Percentiles rank a stretch among this genome's conserved stretches.
These are phyloP conservation scores for Castanopsis chinensis DNA, from an alignment of 306 rosid species.

Conservation along the genomic window DNA sequence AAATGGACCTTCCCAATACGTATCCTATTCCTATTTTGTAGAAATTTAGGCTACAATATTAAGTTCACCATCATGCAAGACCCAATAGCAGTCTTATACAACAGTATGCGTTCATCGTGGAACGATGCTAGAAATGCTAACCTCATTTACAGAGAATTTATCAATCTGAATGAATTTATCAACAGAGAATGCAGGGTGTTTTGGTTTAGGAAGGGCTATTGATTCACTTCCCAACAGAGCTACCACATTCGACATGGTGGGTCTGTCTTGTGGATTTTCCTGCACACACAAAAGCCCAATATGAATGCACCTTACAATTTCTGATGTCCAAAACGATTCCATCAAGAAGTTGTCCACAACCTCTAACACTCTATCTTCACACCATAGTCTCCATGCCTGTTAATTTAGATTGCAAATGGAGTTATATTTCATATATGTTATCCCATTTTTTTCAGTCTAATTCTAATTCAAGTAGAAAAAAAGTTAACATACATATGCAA, in stretches of 20 bases:
- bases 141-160: conserved; percentile 14
- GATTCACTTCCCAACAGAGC: conserved; percentile 36
- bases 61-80: too few relatives aligned
- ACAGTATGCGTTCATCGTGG: conserved; percentile 7
- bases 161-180: conserved; percentile 12
- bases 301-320: conserved; percentile 38
- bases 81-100: too few relatives aligned
- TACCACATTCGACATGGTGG: conserved; percentile 47
- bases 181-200: conserved; percentile 38
- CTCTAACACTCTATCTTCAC: conserved; percentile 36
- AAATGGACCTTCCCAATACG: too few relatives aligned
- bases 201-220: conserved; percentile 41
- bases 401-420: not conserved
- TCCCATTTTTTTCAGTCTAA: too few relatives aligned
- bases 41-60: too few relatives aligned
- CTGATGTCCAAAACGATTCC: conserved; percentile 11
- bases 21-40: too few relatives aligned
- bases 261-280: conserved; percentile 49
- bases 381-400: conserved; percentile 57
- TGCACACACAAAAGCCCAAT: conserved; percentile 58
- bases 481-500: conserved; percentile 41
- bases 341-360: conserved; percentile 37
- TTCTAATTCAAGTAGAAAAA: not conserved
- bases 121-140: conserved; percentile 16
- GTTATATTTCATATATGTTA: too few relatives aligned